Base-by-base conservation (phyloP, 164 flowering plant species). In the Liquidambar formosana region DNA sequence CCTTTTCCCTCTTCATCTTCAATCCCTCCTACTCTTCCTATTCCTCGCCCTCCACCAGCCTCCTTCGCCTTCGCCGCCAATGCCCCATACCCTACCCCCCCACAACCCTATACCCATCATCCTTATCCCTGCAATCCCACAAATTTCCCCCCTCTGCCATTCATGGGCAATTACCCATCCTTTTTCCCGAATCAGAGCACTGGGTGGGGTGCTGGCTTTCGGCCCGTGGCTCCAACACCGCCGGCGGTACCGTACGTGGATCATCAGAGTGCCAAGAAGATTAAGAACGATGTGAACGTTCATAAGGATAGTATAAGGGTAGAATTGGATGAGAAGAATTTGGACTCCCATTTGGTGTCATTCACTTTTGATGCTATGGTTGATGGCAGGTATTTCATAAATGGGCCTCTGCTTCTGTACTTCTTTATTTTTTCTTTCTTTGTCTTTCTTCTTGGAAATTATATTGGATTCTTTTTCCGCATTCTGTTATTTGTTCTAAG, bases 211-310 rank as follows among this genome's bases (percentile, higher is more conserved):
- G n/a, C n/a, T 49, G 16, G 53, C n/a, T n/a, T 49, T 49, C 53
- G 41, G 16, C 53, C 53, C 6, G 5, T n/a, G 6, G 53, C 19
- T 49, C 53, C 18, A 49, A 1, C 19, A 18, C 53, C 12, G 53
- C 53, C 41, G 41, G 14, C 16, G 49, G 14, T 41, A 25, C 61
- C 65, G 26, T 68, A 67, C 18, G 70, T 59, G 43, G 64, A 68
- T 46, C 71, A 68, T 14, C 15, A 16, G 25, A 64, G 67, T 43
- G 60, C 70, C 13, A 61, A 48, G 65, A 69, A 69, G 72, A 44
- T 69, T 15, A 60, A 41, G 57, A 69, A 61, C 26, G 57, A 61
- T 6, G 72, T 60, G 27, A 69, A 69, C 61, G 72, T 69, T 14
- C 72, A 49, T 11, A 69, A 69, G 58, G 65, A 61, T 44, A 69